phyloP scores from a whole-genome alignment of 148 eudicot genomes.

The Dianthus caryophyllus region DNA sequence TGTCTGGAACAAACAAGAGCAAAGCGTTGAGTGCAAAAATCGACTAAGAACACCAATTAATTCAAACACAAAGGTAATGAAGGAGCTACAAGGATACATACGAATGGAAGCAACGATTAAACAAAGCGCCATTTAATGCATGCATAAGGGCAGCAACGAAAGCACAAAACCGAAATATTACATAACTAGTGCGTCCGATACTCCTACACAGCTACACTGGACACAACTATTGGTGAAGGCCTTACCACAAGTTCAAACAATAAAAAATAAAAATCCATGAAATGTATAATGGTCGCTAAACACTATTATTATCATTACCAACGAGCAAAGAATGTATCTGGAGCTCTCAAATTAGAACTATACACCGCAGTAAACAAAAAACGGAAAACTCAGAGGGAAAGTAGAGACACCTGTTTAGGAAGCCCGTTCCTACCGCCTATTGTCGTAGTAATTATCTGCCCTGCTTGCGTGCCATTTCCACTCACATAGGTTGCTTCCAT shows the following conservation, averaged over 20 bases:
- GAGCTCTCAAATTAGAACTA: too few relatives aligned
- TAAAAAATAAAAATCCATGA: neutral
- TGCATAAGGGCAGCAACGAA: neutral
- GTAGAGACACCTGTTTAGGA: conserved; percentile 59
- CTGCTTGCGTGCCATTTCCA: conserved; percentile 83
- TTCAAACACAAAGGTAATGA: neutral
- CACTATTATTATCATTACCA: neutral
- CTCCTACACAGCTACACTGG: neutral
- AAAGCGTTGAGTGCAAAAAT: conserved; percentile 11
- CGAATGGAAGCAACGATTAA: neutral
- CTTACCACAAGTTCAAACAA: neutral
- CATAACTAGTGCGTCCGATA: neutral
- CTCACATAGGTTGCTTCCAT: conserved; percentile 57
- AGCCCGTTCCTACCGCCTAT: conserved; percentile 65
- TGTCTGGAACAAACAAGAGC: conserved; percentile 42
- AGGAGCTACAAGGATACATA: neutral
- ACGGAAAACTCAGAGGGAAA: neutral
- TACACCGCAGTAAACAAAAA: neutral
- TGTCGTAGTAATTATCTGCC: conserved; percentile 73
- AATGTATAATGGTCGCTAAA: neutral
- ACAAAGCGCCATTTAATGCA: neutral
- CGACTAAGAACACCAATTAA: neutral
- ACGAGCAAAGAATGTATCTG: neutral
- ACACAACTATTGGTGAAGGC: neutral
- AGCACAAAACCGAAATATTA: neutral